phyloP scores from a whole-genome alignment of 192 early-diverging fungal genomes.

The Gonapodya sp. region DNA sequence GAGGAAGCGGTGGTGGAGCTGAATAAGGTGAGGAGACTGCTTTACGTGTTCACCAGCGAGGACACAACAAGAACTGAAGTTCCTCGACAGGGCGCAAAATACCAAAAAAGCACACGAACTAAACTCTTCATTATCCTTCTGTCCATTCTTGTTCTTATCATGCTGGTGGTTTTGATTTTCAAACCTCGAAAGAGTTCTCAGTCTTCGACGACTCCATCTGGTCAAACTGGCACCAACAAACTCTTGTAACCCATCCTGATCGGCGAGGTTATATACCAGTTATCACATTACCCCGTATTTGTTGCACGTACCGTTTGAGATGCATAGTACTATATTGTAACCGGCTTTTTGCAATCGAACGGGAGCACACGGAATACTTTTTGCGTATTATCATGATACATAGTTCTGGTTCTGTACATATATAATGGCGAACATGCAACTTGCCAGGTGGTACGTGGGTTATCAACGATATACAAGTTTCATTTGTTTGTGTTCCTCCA shows the following conservation, averaged over 20 bases:
- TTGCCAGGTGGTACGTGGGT: too few species aligned
- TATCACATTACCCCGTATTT: too few species aligned
- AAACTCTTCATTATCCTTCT: slow-evolving; percentile 78
- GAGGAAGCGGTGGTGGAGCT: slow-evolving; percentile 78
- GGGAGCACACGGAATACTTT: too few species aligned
- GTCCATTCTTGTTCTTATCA: slow-evolving; percentile 59
- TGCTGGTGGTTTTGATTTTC: slow-evolving; percentile 71
- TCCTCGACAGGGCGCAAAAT: slow-evolving; percentile 50
- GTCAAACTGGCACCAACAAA: too few species aligned
- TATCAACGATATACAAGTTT: slow-evolving; percentile 20
- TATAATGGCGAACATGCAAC: too few species aligned
- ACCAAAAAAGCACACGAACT: slow-evolving; percentile 71
- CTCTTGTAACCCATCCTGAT: too few species aligned
- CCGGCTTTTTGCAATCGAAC: too few species aligned
- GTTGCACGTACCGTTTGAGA: too few species aligned
- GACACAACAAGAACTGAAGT: background rate
- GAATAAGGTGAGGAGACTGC: slow-evolving; percentile 42
- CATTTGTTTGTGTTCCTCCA: slow-evolving; percentile 47
- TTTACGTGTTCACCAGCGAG: background rate
- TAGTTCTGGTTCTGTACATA: too few species aligned
- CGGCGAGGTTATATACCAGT: too few species aligned
- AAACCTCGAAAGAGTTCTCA: slow-evolving; percentile 29
- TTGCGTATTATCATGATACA: too few species aligned
- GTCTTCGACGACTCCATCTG: background rate
- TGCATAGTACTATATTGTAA: too few species aligned